Evolutionary conservation across 2,329 filamentous ascomycete genomes (phyloP).

Genomic region (Rutstroemia sp.): DNA sequence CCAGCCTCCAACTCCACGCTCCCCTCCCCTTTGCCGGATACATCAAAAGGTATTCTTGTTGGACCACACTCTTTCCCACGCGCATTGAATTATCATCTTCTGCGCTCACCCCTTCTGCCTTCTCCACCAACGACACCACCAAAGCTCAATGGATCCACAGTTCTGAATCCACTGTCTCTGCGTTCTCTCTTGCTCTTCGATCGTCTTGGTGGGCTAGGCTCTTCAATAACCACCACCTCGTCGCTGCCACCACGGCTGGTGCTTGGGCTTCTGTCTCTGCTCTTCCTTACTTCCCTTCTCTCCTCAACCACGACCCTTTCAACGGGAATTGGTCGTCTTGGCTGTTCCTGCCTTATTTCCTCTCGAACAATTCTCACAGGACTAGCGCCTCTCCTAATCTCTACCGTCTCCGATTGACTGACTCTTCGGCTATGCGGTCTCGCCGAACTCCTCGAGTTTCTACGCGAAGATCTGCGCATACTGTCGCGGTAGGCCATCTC

Average conservation of each 20-base stretch:
- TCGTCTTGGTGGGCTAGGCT: constrained; percentile 27
- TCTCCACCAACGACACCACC: constrained; percentile 24
- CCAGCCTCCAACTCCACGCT: not conserved
- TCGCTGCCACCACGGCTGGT: constrained; percentile 20
- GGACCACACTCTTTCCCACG: not conserved
- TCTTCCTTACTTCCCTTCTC: constrained; percentile 18
- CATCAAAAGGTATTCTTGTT: not conserved
- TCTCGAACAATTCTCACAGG: constrained; percentile 19
- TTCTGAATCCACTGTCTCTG: constrained; percentile 26
- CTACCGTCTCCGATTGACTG: constrained; percentile 22
- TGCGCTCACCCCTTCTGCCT: constrained; percentile 17
- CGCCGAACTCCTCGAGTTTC: not conserved
- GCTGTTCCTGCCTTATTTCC: constrained; percentile 2
- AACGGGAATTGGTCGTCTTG: constrained; percentile 9
- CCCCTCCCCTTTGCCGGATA: not conserved
- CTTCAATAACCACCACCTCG: constrained; percentile 31
- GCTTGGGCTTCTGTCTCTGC: constrained; percentile 14
- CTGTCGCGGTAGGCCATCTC: constrained; percentile 16
- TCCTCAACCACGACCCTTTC: constrained; percentile 29
- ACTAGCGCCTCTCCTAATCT: constrained; percentile 17
- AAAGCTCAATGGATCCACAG: constrained; percentile 27
- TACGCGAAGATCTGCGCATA: constrained; percentile 11
- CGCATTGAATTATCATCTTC: constrained; percentile 7
- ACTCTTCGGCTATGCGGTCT: constrained; percentile 13
- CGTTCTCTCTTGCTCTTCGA: constrained; percentile 24